Base-by-base conservation (phyloP, 1,139 yeast species). In the Geotrichum restrictum region DNA sequence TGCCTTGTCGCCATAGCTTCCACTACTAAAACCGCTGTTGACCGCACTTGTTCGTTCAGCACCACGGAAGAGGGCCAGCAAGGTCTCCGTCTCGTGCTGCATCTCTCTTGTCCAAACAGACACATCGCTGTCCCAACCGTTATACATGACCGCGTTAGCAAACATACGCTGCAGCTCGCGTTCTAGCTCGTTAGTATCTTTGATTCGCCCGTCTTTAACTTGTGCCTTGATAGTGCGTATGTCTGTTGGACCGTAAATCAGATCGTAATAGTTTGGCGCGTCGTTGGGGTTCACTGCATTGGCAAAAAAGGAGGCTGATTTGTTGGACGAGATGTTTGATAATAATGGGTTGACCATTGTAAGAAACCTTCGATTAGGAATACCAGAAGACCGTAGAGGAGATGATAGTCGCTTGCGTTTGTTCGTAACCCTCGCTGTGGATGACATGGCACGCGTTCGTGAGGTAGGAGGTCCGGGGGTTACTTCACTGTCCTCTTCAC, bases 91-190 rank as follows among this genome's bases (percentile, higher is more conserved):
- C 31, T 70, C 73, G 29, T 58, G 57, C 57, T 68, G 70, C 93
- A 86, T 85, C 58, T 81, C 86, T 56, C 78, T 72, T 0, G 89
- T 80, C 74, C 87, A 77, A 41, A 70, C 69, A 27, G 79, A 80
- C 61, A 84, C 75, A 55, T 83, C 88, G 37, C 82, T 79, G 58
- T 79, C 82, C 59, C 80, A 77, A 56, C 80, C 79, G 66, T 86
- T 87, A 68, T 83, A 86, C 94, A 87, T 86, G 14, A 85, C 78
- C 34, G 93, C 87, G 66, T 87, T 87, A 49, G 93, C 86, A 70
- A 84, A 85, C 94, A 87, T 85, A 52, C 83, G 71, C 73, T 83
- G 78, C 39, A 87, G 72, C 57, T 84, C 88, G 53, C 85, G 73
- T 61, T 86, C 89, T 27, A 87, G 70, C 54, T 83, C 82, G 27